phyloP scores from a whole-genome alignment of 2,329 filamentous ascomycete genomes.

The Rhexocercosporidium sp. region DNA sequence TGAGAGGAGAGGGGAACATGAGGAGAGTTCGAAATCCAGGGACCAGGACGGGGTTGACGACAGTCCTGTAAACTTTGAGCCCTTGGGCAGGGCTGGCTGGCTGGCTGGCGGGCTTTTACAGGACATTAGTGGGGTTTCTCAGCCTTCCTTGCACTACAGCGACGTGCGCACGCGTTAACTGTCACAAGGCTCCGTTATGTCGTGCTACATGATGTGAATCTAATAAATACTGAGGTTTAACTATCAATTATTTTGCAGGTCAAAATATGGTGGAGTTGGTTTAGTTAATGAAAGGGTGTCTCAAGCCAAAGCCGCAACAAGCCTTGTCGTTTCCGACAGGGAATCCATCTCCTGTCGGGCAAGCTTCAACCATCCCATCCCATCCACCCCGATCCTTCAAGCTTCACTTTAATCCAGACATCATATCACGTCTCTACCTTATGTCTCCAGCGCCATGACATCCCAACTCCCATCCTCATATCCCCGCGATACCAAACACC shows the following conservation, averaged over 20 bases:
- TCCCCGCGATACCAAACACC: conserved; percentile 21
- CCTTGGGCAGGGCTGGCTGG: background rate
- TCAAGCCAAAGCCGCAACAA: conserved; percentile 4
- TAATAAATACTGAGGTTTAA: background rate
- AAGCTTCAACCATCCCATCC: background rate
- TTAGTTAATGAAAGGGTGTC: conserved; percentile 1
- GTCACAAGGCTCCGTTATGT: conserved; percentile 9
- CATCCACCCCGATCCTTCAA: too few relatives aligned
- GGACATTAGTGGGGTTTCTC: conserved; percentile 12
- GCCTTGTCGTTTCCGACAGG: conserved; percentile 20
- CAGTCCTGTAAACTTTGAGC: background rate
- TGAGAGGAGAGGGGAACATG: conserved; percentile 13
- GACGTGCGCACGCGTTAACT: background rate
- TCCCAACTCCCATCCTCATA: conserved; percentile 15
- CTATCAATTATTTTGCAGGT: background rate
- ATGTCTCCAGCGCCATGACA: conserved; percentile 28
- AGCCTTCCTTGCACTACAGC: conserved; percentile 6
- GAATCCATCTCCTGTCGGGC: background rate
- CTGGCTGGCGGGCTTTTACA: background rate
- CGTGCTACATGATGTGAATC: background rate
- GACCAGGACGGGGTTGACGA: background rate
- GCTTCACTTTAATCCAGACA: background rate
- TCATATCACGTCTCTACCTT: background rate
- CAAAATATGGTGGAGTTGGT: too few relatives aligned
- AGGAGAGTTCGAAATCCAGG: background rate